These are phyloP conservation scores for Hygrophoropsis aurantiaca DNA, from an alignment of 768 basidiomycete species.

Conservation along the genomic window DNA sequence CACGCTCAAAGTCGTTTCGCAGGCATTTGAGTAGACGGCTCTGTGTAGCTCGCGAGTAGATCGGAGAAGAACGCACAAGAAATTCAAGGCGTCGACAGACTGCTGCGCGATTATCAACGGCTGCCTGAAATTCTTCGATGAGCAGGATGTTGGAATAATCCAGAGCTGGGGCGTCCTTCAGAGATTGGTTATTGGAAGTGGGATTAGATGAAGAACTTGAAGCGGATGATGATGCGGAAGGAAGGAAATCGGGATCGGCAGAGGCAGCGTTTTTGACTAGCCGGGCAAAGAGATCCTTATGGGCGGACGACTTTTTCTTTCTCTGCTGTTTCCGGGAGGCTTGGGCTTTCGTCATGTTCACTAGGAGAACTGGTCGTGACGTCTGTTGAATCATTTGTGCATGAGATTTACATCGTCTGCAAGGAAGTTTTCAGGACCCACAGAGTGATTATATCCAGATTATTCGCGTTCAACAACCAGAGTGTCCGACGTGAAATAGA, in stretches of 20 bases:
- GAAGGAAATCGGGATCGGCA: conserved; percentile 1
- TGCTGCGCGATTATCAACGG: conserved; percentile 24
- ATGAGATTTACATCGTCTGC: too few relatives aligned
- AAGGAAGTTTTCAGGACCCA: too few relatives aligned
- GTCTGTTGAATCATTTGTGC: too few relatives aligned
- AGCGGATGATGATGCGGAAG: background rate
- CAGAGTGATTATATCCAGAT: too few relatives aligned
- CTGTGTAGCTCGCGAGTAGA: conserved; percentile 19
- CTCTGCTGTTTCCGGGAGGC: conserved; percentile 17
- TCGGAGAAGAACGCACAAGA: conserved; percentile 20
- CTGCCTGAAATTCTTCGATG: conserved; percentile 26
- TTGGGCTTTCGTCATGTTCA: conserved; percentile 14
- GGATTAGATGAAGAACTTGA: conserved; percentile 3
- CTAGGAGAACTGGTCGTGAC: background rate
- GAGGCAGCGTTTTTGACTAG: conserved; percentile 18
- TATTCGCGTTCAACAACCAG: too few relatives aligned
- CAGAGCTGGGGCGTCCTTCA: conserved; percentile 6
- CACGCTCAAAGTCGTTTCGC: conserved; percentile 24
- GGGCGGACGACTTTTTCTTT: conserved; percentile 21
- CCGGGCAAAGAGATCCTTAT: conserved; percentile 21
- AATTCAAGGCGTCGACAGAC: conserved; percentile 28
- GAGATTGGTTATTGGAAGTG: conserved; percentile 4
- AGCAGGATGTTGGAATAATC: conserved; percentile 24
- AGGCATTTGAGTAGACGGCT: conserved; percentile 17
- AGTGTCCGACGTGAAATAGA: too few relatives aligned